phyloP scores from a whole-genome alignment of 805 yeast species.

The Candida chauliodis region DNA sequence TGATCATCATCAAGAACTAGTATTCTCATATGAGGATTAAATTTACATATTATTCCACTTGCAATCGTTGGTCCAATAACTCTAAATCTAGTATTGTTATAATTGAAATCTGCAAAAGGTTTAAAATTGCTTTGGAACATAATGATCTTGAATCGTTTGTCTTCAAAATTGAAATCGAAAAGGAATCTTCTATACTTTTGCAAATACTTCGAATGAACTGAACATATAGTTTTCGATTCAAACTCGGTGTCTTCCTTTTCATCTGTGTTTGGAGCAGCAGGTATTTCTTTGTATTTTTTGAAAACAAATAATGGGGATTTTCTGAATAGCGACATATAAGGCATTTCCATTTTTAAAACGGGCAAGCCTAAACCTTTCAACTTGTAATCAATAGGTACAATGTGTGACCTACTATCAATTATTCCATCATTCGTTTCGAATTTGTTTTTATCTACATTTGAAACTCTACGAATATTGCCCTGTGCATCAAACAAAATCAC shows the following conservation, averaged over 20 bases:
- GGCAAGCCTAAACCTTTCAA: slow-evolving; percentile 35
- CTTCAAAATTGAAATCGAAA: slow-evolving; percentile 23
- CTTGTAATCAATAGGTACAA: slow-evolving; percentile 30
- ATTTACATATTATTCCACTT: slow-evolving; percentile 24
- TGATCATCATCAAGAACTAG: slow-evolving; percentile 30
- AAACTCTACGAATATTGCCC: slow-evolving; percentile 17
- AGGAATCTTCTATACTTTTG: slow-evolving; percentile 25
- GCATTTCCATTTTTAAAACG: slow-evolving; percentile 30
- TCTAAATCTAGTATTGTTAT: slow-evolving; percentile 35
- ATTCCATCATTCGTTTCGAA: slow-evolving; percentile 7
- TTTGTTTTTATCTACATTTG: slow-evolving; percentile 7
- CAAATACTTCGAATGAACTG: slow-evolving; percentile 26
- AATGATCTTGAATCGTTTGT: slow-evolving; percentile 22
- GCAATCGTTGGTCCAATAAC: slow-evolving; percentile 33
- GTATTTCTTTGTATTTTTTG: slow-evolving; percentile 27
- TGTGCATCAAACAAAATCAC: slow-evolving; percentile 17
- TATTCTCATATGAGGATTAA: slow-evolving; percentile 32
- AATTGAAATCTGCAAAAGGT: slow-evolving; percentile 39
- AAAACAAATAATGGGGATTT: slow-evolving; percentile 34
- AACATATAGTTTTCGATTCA: slow-evolving; percentile 34
- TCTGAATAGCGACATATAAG: slow-evolving; percentile 34
- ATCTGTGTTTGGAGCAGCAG: slow-evolving; percentile 17
- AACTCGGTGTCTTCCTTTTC: slow-evolving; percentile 18
- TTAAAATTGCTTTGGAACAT: slow-evolving; percentile 33
- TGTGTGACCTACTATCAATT: slow-evolving; percentile 28